A percentile compares a stretch with the other conserved stretches of the same genome.
Evolutionary conservation across 192 early-diverging fungal species (phyloP).

Genomic region (Mortierella hygrophila): DNA sequence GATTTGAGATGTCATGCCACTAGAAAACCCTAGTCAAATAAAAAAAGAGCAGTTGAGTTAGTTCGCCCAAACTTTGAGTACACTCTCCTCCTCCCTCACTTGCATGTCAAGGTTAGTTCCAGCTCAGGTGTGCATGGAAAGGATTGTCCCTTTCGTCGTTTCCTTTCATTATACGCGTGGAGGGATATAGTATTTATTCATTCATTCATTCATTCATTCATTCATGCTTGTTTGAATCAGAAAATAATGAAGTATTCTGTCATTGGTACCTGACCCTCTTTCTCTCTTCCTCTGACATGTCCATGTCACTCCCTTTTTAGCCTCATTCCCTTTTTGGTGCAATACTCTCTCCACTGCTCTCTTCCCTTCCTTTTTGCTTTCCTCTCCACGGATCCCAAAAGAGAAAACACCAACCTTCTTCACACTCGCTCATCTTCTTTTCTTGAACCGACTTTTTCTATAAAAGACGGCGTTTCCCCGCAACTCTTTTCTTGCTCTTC

Average conservation of each 20-base stretch:
- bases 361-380: neutral
- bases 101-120: neutral
- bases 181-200: neutral
- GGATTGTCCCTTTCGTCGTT: neutral
- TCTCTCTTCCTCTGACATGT: neutral
- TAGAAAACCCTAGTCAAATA: neutral
- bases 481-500: neutral
- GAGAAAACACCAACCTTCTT: neutral
- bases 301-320: neutral
- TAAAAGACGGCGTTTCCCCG: neutral
- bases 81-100: neutral
- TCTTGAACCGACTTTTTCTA: neutral
- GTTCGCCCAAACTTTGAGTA: neutral
- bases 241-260: neutral
- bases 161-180: neutral
- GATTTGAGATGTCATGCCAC: neutral
- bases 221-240: neutral
- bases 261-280: neutral
- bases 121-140: neutral
- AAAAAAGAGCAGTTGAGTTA: neutral
- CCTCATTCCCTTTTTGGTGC: neutral
- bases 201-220: neutral
- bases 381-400: constrained; percentile 2
- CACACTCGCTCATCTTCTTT: neutral
- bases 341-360: neutral